Evolutionary conservation across 768 basidiomycete genomes (phyloP).

Genomic region (Hortiboletus flavorubellus): DNA sequence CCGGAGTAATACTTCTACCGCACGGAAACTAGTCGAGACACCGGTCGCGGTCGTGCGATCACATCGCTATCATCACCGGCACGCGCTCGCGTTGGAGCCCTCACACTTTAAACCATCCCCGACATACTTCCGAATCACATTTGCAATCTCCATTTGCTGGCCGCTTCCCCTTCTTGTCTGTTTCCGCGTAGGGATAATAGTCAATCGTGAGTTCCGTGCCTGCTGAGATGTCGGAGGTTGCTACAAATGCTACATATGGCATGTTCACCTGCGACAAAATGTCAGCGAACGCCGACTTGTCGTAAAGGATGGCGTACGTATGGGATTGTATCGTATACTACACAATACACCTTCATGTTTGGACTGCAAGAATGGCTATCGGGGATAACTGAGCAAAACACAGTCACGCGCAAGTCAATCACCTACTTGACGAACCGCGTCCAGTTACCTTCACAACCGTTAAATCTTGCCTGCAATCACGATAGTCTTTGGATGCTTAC

Average conservation of each 20-base stretch:
- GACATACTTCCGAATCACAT: slow-evolving; percentile 36
- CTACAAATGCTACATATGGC: slow-evolving; percentile 62
- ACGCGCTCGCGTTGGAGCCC: not conserved
- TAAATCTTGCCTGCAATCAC: not conserved
- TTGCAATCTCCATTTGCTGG: slow-evolving; percentile 33
- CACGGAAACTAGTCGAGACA: no score
- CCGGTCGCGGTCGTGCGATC: no score
- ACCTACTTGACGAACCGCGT: slow-evolving; percentile 70
- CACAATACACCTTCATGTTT: slow-evolving; percentile 54
- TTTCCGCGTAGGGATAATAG: slow-evolving; percentile 49
- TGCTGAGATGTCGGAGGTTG: slow-evolving; percentile 44
- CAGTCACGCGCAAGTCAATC: not conserved
- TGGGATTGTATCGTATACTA: slow-evolving; percentile 59
- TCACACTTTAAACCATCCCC: slow-evolving; percentile 35
- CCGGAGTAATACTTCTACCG: no score
- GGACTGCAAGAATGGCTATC: slow-evolving; percentile 68
- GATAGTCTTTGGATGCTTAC: slow-evolving; percentile 33
- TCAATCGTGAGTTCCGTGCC: slow-evolving; percentile 61
- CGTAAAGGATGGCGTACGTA: slow-evolving; percentile 35
- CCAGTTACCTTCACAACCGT: slow-evolving; percentile 58
- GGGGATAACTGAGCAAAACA: slow-evolving; percentile 1
- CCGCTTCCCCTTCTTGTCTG: slow-evolving; percentile 24
- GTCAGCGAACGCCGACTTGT: not conserved
- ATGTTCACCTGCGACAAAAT: slow-evolving; percentile 43
- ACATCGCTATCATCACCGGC: no score